These are phyloP conservation scores for Fusarium mexicanum DNA, from an alignment of 2,329 filamentous ascomycete species.

Conservation along the genomic window DNA sequence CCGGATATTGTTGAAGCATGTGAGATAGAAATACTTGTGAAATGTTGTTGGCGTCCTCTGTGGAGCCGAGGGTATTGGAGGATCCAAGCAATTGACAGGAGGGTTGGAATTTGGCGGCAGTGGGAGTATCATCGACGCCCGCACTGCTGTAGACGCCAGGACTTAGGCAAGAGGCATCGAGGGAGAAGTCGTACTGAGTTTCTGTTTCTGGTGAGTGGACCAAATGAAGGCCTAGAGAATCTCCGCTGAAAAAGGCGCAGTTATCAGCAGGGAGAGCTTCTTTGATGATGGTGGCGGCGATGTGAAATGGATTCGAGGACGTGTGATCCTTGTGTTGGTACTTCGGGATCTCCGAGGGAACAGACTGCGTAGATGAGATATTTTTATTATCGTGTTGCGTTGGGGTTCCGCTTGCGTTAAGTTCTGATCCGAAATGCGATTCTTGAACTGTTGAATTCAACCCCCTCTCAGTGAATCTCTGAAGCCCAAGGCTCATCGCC, in stretches of 20 bases:
- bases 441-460: background rate
- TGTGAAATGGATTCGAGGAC: background rate
- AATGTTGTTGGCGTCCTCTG: background rate
- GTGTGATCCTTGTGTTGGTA: background rate
- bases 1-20: background rate
- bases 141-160: background rate
- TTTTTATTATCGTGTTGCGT: too few relatives aligned
- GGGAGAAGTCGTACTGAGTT: background rate
- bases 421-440: too few relatives aligned
- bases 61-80: background rate
- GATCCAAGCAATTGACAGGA: background rate
- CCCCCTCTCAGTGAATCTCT: background rate
- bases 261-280: background rate
- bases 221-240: background rate
- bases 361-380: rapidly evolving
- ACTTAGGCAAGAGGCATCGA: background rate
- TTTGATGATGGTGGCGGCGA: background rate
- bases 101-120: background rate
- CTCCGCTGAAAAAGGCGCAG: background rate
- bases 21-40: background rate
- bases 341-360: background rate
- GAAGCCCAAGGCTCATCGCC: background rate
- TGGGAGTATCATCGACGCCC: background rate
- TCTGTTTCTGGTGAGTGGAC: background rate
- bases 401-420: too few relatives aligned